Evolutionary conservation across 345 rosid genomes (phyloP), one percentile per base, ranked within the genome.

Genomic region (Moricandia arvensis): DNA sequence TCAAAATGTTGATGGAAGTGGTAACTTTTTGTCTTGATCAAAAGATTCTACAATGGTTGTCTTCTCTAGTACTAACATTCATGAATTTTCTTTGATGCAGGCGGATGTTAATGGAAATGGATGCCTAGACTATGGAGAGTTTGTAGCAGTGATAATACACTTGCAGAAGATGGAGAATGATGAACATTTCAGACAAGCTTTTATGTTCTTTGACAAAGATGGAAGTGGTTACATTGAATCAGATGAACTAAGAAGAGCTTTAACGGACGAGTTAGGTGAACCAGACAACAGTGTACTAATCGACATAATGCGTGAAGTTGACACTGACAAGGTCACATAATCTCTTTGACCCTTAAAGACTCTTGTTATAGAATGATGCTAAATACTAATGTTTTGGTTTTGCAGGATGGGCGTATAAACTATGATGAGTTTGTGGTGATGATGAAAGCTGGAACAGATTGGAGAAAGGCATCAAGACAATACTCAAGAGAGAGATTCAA

Each of bases 361-460:
- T 68, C 17, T 30, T 63, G 24, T 61, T 73, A 3, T 18, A 53
- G 12, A 34, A 59, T 51, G 18, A n/a, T 24, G 3, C 51, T 16
- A 57, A 58, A 16, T 68, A 1, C 41, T 53, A 63, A 21, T 57
- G 37, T 47, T 71, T 60, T 30, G 8, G 4, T 51, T 76, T 67
- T 69, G 31, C 84, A 94, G 97, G 98, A 94, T 2, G 95, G 96
- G 17, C 66, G 83, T 34, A 91, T 94, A 69, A 90, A 97, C 80
- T 94, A 91, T 3, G 97, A 94, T 26, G 98, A 94, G 71, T 94
- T 94, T 80, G 96, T 87, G 61, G 90, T 87, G 3, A 94, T 94
- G 98, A 94, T 94, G 98, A 94, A 91, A 91, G 78, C 98, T 10
- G 98, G 98, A 81, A 94, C 98, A 0, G 98, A 94, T 43, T 94